Conservation (phyloP, 2,329 filamentous ascomycete species). For the Pestalotiopsis sp. region DNA sequence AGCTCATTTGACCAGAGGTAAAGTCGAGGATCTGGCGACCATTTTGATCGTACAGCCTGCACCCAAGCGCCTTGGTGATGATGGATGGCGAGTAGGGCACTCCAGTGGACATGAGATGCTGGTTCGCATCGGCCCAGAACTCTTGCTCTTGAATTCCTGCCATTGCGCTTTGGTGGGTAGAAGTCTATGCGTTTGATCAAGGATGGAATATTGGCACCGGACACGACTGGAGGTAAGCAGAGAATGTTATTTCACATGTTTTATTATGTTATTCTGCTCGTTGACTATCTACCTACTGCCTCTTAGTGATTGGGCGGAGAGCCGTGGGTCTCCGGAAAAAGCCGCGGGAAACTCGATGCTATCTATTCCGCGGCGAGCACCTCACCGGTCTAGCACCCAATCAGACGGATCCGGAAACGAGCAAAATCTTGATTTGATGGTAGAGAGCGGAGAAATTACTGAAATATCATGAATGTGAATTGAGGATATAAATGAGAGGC, state of each 20-base stretch:
- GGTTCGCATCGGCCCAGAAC: conserved; percentile 39
- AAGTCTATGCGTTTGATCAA: background rate
- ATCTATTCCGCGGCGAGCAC: no score
- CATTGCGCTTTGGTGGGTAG: background rate
- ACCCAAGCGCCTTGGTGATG: conserved; percentile 48
- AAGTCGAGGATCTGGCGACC: conserved; percentile 56
- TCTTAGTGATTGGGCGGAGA: background rate
- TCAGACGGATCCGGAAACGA: no score
- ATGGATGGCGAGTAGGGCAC: conserved; percentile 41
- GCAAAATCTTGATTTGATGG: no score
- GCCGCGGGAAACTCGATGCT: background rate
- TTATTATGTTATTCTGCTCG: background rate
- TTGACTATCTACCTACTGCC: background rate
- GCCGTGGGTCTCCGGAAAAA: background rate
- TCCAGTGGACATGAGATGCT: conserved; percentile 46
- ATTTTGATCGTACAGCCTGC: conserved; percentile 45
- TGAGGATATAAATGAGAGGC: no score
- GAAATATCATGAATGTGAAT: no score
- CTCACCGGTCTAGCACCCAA: no score
- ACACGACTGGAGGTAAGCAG: background rate
- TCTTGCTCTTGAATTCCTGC: background rate
- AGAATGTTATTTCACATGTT: background rate
- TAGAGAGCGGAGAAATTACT: no score
- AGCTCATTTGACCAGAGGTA: conserved; percentile 64
- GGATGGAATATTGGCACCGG: background rate